These are phyloP conservation scores for Pseudozyma tsukubaensis DNA, from an alignment of 1,284 basidiomycete species.

Conservation along the genomic window DNA sequence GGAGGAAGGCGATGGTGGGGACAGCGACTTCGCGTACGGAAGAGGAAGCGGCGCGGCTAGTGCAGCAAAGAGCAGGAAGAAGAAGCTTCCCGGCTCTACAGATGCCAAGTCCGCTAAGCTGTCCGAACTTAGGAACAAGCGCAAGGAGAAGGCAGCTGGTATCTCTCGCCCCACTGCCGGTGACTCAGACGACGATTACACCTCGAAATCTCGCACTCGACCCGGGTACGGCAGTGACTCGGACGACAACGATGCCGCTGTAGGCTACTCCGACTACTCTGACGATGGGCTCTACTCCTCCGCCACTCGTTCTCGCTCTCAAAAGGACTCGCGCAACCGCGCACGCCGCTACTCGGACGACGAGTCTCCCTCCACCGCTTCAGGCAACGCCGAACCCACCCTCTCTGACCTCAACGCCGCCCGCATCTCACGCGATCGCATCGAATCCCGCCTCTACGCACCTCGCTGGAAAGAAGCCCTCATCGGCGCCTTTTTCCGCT, in stretches of 20 bases:
- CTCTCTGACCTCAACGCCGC: slow-evolving; percentile 75
- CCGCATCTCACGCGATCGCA: slow-evolving; percentile 75
- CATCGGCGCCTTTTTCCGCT: slow-evolving; percentile 73
- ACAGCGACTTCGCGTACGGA: slow-evolving; percentile 30
- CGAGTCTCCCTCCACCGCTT: background rate
- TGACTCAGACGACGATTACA: slow-evolving; percentile 43
- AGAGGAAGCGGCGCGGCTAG: slow-evolving; percentile 76
- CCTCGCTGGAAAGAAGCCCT: slow-evolving; percentile 83
- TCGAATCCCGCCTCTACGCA: slow-evolving; percentile 76
- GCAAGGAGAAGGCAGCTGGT: slow-evolving; percentile 51
- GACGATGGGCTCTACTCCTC: background rate
- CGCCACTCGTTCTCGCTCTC: background rate
- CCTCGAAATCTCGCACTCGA: slow-evolving; percentile 10
- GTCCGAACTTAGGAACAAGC: slow-evolving; percentile 52
- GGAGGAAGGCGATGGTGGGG: slow-evolving; percentile 79
- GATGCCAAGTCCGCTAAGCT: slow-evolving; percentile 57
- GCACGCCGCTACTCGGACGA: slow-evolving; percentile 14
- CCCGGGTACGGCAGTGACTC: slow-evolving; percentile 5
- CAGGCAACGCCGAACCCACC: slow-evolving; percentile 64
- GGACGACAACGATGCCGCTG: background rate
- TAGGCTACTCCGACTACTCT: background rate
- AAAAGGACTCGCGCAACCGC: background rate
- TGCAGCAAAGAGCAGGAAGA: slow-evolving; percentile 81
- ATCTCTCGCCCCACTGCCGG: background rate
- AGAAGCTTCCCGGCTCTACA: slow-evolving; percentile 73